These are phyloP conservation scores for Lignosus rhinocerotis DNA, from an alignment of 1,284 basidiomycete species.

Conservation along the genomic window DNA sequence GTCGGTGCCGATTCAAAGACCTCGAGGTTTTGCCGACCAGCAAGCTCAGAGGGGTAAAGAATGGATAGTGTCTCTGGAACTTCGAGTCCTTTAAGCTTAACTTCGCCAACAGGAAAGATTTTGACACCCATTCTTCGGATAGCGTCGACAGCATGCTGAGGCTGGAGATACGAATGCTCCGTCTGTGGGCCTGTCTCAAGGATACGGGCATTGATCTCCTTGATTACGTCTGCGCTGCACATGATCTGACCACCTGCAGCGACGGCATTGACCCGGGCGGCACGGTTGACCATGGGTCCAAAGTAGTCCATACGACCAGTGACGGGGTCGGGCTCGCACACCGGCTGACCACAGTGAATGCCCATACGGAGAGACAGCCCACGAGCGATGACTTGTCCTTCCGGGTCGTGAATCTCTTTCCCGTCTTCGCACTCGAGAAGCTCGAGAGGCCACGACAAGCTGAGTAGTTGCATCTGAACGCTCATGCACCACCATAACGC, in stretches of 20 bases:
- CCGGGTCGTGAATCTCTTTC: slow-evolving; percentile 72
- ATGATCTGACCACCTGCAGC: slow-evolving; percentile 96
- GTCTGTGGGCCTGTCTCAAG: slow-evolving; percentile 56
- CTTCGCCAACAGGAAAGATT: slow-evolving; percentile 82
- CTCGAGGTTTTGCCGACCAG: slow-evolving; percentile 68
- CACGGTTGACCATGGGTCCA: slow-evolving; percentile 91
- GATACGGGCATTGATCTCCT: slow-evolving; percentile 74
- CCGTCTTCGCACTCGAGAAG: slow-evolving; percentile 94
- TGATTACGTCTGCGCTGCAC: slow-evolving; percentile 87
- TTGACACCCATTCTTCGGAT: slow-evolving; percentile 77
- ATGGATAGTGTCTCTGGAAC: slow-evolving; percentile 84
- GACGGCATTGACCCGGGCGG: slow-evolving; percentile 82
- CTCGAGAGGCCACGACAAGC: slow-evolving; percentile 93
- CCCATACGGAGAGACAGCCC: slow-evolving; percentile 98
- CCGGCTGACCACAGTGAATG: slow-evolving; percentile 89
- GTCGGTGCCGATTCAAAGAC: slow-evolving; percentile 37
- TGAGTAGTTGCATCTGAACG: slow-evolving; percentile 84
- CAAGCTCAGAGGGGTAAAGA: slow-evolving; percentile 80
- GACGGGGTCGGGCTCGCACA: slow-evolving; percentile 93
- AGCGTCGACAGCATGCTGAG: slow-evolving; percentile 62
- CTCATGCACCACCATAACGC: slow-evolving; percentile 92
- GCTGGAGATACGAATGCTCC: slow-evolving; percentile 57
- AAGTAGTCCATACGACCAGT: slow-evolving; percentile 98
- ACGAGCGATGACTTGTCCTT: slow-evolving; percentile 77
- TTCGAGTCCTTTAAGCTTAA: slow-evolving; percentile 93